Conservation (phyloP, 1,284 basidiomycete genomes). For the Phellopilus nigrolimitatus region DNA sequence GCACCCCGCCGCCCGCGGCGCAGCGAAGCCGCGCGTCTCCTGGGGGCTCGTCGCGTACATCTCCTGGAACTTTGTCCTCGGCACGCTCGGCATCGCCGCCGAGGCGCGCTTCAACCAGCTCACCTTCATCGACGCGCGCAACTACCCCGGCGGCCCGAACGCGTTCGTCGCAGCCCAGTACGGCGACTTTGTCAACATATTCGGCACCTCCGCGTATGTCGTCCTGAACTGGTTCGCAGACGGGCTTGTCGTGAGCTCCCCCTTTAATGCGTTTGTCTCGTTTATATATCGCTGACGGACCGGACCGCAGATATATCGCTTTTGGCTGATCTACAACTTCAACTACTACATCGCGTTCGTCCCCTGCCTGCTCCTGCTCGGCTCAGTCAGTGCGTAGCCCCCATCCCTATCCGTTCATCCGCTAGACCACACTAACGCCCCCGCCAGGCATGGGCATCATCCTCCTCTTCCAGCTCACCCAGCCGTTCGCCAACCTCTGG, state of each 20-base stretch:
- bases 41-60: slow-evolving; percentile 19
- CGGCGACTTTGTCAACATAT: slow-evolving; percentile 18
- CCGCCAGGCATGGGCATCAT: slow-evolving; percentile 17
- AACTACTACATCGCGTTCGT: slow-evolving; percentile 21
- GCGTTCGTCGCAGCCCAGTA: slow-evolving; percentile 12
- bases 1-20: slow-evolving; percentile 13
- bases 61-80: slow-evolving; percentile 19
- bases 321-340: slow-evolving; percentile 22
- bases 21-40: slow-evolving; percentile 2
- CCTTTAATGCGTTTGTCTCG: not conserved
- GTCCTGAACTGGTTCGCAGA: slow-evolving; percentile 22
- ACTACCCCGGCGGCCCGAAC: slow-evolving; percentile 19
- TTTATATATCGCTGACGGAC: not conserved
- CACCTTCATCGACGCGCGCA: slow-evolving; percentile 16
- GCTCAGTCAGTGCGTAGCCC: slow-evolving; percentile 18
- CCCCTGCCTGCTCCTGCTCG: slow-evolving; percentile 19
- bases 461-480: slow-evolving; percentile 19
- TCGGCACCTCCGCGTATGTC: slow-evolving; percentile 20
- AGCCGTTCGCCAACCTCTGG: slow-evolving; percentile 20
- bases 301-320: slow-evolving; percentile 20
- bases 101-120: slow-evolving; percentile 15
- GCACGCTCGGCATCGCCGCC: slow-evolving; percentile 16
- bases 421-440: not conserved
- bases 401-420: not conserved
- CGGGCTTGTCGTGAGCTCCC: slow-evolving; percentile 21